These are phyloP conservation scores for Colletotrichum sp. DNA, from an alignment of 2,329 filamentous ascomycete genomes.

Conservation along the genomic window DNA sequence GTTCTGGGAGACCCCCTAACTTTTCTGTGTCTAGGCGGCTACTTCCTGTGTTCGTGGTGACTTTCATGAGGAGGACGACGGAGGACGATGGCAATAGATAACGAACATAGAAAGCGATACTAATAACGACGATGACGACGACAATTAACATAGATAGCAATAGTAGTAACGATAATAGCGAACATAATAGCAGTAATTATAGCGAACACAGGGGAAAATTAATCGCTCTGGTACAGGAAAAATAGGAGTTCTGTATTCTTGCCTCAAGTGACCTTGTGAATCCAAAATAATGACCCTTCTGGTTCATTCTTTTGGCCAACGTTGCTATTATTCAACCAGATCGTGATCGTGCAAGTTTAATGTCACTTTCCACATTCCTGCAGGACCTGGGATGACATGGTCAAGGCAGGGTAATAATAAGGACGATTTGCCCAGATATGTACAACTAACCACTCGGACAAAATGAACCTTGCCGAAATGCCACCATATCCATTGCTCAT, in stretches of 20 bases:
- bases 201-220: too few species aligned
- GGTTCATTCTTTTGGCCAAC: neutral
- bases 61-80: too few species aligned
- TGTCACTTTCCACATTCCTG: neutral
- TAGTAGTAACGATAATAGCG: too few species aligned
- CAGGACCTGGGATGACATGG: neutral
- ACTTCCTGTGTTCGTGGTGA: too few species aligned
- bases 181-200: too few species aligned
- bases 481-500: neutral
- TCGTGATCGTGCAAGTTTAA: neutral
- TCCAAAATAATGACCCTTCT: neutral
- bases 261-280: neutral
- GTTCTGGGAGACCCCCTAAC: too few species aligned
- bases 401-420: neutral
- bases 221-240: too few species aligned
- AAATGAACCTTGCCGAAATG: accelerated
- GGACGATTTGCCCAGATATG: neutral
- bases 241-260: neutral
- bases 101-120: too few species aligned
- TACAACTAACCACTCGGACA: neutral
- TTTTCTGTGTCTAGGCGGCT: too few species aligned
- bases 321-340: neutral
- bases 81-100: too few species aligned
- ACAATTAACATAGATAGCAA: too few species aligned
- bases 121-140: too few species aligned